Conservation (phyloP, 106 monocot species). For the Agapanthus africanus region DNA sequence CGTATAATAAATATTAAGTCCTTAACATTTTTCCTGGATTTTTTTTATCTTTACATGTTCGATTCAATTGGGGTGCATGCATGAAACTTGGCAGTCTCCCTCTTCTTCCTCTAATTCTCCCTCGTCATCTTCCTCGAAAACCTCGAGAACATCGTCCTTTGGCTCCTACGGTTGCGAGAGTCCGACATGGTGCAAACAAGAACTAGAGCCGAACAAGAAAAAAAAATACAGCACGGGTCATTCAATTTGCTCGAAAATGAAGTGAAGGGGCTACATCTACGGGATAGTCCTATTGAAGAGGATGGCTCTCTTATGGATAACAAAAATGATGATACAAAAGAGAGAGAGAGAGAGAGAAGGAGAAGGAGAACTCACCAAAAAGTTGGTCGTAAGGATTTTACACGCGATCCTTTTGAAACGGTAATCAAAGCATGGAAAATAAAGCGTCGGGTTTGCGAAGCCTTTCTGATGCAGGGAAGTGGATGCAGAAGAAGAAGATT, state of each 20-base stretch:
- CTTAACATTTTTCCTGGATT: too few species aligned
- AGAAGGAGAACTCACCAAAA: neutral
- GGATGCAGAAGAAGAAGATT: too few species aligned
- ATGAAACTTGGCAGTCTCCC: conserved; percentile 2
- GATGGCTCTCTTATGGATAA: neutral
- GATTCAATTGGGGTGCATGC: conserved; percentile 13
- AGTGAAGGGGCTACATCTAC: neutral
- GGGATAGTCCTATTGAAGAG: conserved; percentile 5
- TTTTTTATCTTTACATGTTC: neutral
- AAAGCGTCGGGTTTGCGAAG: too few species aligned
- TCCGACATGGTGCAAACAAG: neutral
- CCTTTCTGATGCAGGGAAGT: too few species aligned
- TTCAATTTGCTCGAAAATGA: neutral
- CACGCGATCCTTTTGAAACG: neutral
- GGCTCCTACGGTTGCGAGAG: conserved; percentile 3
- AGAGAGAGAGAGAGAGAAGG: too few species aligned
- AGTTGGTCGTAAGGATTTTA: neutral
- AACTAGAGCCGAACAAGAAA: neutral
- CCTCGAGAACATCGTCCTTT: neutral
- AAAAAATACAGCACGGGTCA: neutral
- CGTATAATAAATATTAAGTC: too few species aligned
- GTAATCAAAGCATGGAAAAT: too few species aligned
- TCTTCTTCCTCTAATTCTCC: neutral
- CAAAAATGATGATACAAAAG: neutral
- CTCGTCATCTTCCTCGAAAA: neutral